phyloP scores from a whole-genome alignment of 805 yeast genomes.

The Kodamaea sagamina region DNA sequence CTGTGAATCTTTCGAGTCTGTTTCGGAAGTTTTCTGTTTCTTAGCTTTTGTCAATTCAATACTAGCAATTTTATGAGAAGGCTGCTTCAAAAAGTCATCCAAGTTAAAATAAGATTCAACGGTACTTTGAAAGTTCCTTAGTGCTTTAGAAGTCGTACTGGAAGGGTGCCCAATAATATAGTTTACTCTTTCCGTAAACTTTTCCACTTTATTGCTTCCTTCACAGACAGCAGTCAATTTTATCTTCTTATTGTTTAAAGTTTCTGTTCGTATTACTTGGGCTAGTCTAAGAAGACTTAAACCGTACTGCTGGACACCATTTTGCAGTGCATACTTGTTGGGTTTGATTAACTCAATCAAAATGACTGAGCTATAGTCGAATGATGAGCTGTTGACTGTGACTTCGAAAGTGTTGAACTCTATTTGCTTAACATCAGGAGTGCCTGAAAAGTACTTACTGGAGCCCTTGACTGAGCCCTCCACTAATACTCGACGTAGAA shows the following conservation, averaged over 20 bases:
- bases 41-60: neutral
- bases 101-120: neutral
- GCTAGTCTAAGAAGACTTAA: slow-evolving; percentile 19
- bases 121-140: neutral
- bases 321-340: slow-evolving; percentile 22
- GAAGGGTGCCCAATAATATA: slow-evolving; percentile 6
- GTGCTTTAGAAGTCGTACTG: neutral
- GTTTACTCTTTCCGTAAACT: slow-evolving; percentile 14
- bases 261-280: slow-evolving; percentile 11
- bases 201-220: slow-evolving; percentile 10
- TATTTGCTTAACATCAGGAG: slow-evolving; percentile 14
- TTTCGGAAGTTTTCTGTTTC: neutral
- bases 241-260: neutral
- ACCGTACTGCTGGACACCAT: slow-evolving; percentile 26
- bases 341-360: slow-evolving; percentile 31
- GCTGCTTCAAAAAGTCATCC: slow-evolving; percentile 1
- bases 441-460: slow-evolving; percentile 33
- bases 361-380: slow-evolving; percentile 14
- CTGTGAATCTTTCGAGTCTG: neutral
- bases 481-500: slow-evolving; percentile 22
- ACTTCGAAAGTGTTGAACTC: slow-evolving; percentile 9
- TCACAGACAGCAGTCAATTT: neutral
- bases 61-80: neutral
- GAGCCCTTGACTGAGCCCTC: slow-evolving; percentile 20
- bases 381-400: slow-evolving; percentile 9